Evolutionary conservation across 441 rosid genomes (phyloP).

Genomic region (Adansonia grandidieri): DNA sequence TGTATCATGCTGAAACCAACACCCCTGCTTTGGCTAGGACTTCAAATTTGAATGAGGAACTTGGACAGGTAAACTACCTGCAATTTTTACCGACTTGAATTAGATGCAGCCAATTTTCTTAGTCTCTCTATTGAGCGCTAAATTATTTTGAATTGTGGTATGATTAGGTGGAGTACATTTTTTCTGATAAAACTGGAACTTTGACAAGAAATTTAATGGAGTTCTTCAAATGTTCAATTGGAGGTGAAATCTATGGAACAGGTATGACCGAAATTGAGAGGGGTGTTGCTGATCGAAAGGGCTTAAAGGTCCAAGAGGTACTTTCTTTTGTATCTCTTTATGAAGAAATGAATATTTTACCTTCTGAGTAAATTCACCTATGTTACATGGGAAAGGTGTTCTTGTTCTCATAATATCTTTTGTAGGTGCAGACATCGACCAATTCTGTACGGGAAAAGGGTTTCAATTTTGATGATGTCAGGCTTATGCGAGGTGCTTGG

Average conservation of each 20-base stretch:
- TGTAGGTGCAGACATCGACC: conserved; percentile 56
- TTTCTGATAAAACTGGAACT: conserved; percentile 99
- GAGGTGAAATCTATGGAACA: conserved; percentile 92
- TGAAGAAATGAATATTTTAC: conserved; percentile 20
- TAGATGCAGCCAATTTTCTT: conserved; percentile 5
- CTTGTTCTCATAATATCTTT: conserved; percentile 14
- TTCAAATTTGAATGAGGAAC: conserved; percentile 98
- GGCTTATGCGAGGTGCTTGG: conserved; percentile 89
- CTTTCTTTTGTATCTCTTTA: conserved; percentile 23
- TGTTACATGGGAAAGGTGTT: conserved; percentile 22
- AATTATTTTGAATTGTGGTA: conserved; percentile 29
- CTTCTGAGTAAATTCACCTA: neutral
- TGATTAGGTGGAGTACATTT: conserved; percentile 93
- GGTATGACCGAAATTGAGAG: conserved; percentile 95
- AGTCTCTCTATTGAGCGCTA: conserved; percentile 13
- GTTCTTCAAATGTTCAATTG: conserved; percentile 99
- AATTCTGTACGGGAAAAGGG: conserved; percentile 77
- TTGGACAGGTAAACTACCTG: conserved; percentile 83
- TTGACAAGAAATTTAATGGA: conserved; percentile 99
- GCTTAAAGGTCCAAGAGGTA: conserved; percentile 74
- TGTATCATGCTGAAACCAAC: conserved; percentile 91
- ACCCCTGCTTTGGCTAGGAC: conserved; percentile 98
- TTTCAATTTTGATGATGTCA: conserved; percentile 93
- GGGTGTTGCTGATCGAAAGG: conserved; percentile 77
- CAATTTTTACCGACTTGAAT: conserved; percentile 13